Base-by-base conservation (phyloP, 2,329 filamentous ascomycete genomes). In the Aspergillus quadricinctus region DNA sequence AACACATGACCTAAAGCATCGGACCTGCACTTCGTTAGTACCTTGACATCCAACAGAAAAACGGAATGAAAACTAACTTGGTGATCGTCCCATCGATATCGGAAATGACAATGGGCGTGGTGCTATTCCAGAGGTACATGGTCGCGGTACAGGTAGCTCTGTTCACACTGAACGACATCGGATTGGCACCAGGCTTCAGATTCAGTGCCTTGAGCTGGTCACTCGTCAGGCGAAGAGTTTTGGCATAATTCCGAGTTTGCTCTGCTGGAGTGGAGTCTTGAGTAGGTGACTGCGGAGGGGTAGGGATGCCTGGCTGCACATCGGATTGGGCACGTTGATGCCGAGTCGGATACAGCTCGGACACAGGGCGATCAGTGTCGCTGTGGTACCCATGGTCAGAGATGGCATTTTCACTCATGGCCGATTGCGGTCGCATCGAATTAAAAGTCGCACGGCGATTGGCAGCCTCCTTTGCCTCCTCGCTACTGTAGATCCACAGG, bases 61-160 rank as follows among this genome's bases (percentile, higher is more conserved):
- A 52, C 14, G 21, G 5, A 19, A 7, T n/a, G 25, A 14, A 3
- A 27, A 63, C 76, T 67, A 66, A 82, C 77, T 99, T 99, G 57
- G 94, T 99, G 67, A 99, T 99, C 23, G 94, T 99, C 52, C 94
- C 94, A 74, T 99, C 94, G 67, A 99, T 97, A 73, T 99, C 94
- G 0, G 93, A 97, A 61, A 99, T 97, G 49, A 99, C 92, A 55
- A 99, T 93, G 0, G 94, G 95, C 0, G 89, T 88, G 66, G 95
- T 89, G 68, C 93, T 86, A 63, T 85, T 88, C 95, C 94, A 99
- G 58, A 96, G 83, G 72, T 92, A 99, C 87, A 99, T 95, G 66
- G 86, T 89, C 14, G 93, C 94, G 52, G 86, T 86, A 75, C 94
- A 99, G 0, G 91, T 97, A 5, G 94, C 92, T 61, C 90, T 84